These are phyloP conservation scores for Cerrena zonata DNA, from an alignment of 1,284 basidiomycete species.

Conservation along the genomic window DNA sequence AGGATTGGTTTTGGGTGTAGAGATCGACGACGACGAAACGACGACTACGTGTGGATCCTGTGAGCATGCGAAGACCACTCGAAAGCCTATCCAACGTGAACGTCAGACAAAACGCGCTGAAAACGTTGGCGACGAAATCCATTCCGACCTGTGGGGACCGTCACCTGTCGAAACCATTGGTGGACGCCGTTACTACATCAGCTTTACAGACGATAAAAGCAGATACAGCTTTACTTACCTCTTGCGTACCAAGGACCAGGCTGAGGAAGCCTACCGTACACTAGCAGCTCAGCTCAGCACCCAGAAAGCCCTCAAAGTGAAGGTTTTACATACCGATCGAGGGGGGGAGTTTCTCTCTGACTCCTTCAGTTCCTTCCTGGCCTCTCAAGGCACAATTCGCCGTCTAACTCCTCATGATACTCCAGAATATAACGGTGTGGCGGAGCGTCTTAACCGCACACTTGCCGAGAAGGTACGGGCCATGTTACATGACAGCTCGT, in stretches of 20 bases:
- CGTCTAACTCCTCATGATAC: constrained; percentile 9
- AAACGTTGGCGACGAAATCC: constrained; percentile 19
- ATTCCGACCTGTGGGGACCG: constrained; percentile 24
- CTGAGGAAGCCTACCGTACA: constrained; percentile 18
- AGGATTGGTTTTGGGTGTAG: constrained; percentile 26
- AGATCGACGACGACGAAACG: constrained; percentile 13
- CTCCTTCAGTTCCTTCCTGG: constrained; percentile 3
- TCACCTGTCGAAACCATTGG: constrained; percentile 13
- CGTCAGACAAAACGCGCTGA: constrained; percentile 10
- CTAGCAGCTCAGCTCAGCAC: constrained; percentile 19
- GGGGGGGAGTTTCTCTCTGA: constrained; percentile 10
- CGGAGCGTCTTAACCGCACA: constrained; percentile 31
- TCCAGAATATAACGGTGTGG: constrained; percentile 29
- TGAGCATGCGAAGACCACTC: constrained; percentile 19
- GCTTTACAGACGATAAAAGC: constrained; percentile 21
- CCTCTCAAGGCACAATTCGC: constrained; percentile 2
- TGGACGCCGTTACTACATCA: constrained; percentile 17
- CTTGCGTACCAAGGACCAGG: constrained; percentile 19
- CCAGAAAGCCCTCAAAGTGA: constrained; percentile 23
- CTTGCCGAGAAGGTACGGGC: constrained; percentile 4
- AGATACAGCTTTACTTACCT: constrained; percentile 12
- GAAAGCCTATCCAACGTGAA: constrained; percentile 15
- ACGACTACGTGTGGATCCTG: constrained; percentile 16
- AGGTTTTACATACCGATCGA: constrained; percentile 30
- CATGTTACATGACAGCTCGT: neutral